Conservation (phyloP, 176 grass and related monocot species). For the Rhipidocladum racemiflorum region DNA sequence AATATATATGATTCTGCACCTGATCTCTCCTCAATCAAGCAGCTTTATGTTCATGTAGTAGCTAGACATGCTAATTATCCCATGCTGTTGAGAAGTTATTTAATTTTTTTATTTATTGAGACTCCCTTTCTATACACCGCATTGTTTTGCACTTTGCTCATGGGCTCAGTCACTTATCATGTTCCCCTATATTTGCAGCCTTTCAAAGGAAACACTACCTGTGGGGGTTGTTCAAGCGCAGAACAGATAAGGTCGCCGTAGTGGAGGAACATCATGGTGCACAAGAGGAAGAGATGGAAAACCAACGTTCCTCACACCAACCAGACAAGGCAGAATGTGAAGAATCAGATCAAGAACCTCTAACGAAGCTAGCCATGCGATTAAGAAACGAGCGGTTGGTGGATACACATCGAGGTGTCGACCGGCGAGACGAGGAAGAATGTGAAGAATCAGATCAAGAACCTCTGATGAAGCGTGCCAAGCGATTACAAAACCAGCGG, state of each 20-base stretch:
- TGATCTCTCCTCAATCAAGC: background rate
- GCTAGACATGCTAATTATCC: background rate
- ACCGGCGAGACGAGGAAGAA: background rate
- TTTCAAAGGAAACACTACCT: conserved; percentile 45
- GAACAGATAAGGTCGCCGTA: background rate
- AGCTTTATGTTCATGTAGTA: background rate
- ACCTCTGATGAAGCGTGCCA: too few species aligned
- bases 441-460: background rate
- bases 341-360: background rate
- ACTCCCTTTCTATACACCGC: background rate
- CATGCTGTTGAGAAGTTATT: background rate
- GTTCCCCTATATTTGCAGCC: background rate
- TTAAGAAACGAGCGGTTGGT: background rate
- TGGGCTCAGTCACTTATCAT: background rate
- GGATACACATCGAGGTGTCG: background rate
- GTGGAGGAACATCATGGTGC: background rate
- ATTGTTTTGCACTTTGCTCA: background rate
- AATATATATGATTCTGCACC: background rate
- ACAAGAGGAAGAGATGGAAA: conserved; percentile 19
- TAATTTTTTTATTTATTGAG: background rate
- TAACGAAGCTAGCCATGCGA: background rate
- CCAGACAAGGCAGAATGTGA: background rate
- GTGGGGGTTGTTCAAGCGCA: conserved; percentile 48
- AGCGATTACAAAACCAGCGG: background rate
- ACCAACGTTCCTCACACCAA: background rate